Base-by-base conservation (phyloP, 2,329 filamentous ascomycete species). In the Amauroascus verrucosus region DNA sequence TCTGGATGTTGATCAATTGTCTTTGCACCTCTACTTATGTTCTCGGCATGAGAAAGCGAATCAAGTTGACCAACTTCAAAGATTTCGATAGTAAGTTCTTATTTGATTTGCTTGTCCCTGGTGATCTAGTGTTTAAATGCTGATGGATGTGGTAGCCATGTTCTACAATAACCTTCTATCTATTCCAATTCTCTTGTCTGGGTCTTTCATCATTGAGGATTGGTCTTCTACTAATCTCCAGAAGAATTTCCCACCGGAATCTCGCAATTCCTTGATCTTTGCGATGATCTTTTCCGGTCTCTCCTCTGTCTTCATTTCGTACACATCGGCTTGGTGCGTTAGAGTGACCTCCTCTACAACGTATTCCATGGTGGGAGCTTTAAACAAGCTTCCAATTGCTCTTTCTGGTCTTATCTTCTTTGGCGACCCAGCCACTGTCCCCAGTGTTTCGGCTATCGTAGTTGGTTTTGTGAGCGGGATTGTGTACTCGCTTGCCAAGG, bases 51-150 rank as follows among this genome's bases (percentile, higher is more conserved):
- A 85, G 93, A 68, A 97, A 97, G 79, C 85, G 94, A 60, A 97
- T 98, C 70, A 97, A 97, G 84, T 82, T 94, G 73, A 96, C 95
- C 77, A 96, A 95, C 78, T 97, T 98, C 75, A 96, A 95, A 79
- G 93, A 97, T 70, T 97, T 94, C 77, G 93, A 98, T 71, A 95
- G 91, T 96, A 79, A 74, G 91, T 83, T 43, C 11, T 41, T 16
- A 2, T 14, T 13, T 3, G 20, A 33, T 20, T 24, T 53, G 35
- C 44, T 20, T 45, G 24, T 13, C 54, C 24, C 45, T 9, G 6
- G 4, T n/a, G 3, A 41, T 32, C 5, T 2, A 43, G 43, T n/a
- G 28, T n/a, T n/a, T 30, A 54, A 14, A 16, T 14, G 8, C 16
- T 45, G 14, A 51, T 57, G 26, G 18, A 58, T 45, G 69, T 75